phyloP scores from a whole-genome alignment of 2,329 filamentous ascomycete species.

The Fusarium torreyae region DNA sequence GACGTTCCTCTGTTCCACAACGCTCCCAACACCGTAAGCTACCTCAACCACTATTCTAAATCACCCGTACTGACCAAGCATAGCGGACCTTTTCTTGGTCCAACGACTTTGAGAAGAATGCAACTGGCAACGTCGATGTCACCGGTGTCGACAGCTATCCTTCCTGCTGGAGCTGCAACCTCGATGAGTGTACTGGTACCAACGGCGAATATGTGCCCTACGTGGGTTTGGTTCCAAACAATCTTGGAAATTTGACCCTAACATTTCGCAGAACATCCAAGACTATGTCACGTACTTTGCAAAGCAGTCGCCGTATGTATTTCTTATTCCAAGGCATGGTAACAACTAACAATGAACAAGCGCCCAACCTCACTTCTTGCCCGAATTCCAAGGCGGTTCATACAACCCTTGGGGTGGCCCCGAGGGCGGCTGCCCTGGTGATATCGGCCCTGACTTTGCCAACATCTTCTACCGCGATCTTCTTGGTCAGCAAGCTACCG shows the following conservation, averaged over 20 bases:
- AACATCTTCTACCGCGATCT: conserved; percentile 76
- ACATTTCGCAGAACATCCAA: conserved; percentile 24
- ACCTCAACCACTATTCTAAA: rapidly evolving
- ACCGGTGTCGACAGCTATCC: conserved; percentile 68
- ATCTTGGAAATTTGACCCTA: neutral
- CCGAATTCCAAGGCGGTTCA: conserved; percentile 50
- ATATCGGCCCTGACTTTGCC: conserved; percentile 72
- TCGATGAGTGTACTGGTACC: conserved; percentile 71
- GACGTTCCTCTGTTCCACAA: conserved; percentile 72
- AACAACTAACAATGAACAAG: neutral
- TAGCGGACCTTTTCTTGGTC: conserved; percentile 66
- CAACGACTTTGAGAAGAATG: conserved; percentile 68
- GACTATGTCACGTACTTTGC: conserved; percentile 54
- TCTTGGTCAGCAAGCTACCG: conserved; percentile 71
- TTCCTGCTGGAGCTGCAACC: conserved; percentile 75
- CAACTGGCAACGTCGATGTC: conserved; percentile 70
- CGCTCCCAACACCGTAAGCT: conserved; percentile 70
- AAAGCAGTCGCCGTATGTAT: conserved; percentile 40
- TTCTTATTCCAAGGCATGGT: rapidly evolving
- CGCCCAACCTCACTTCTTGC: conserved; percentile 46
- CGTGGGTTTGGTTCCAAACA: conserved; percentile 49
- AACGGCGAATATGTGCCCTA: conserved; percentile 73
- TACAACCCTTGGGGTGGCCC: conserved; percentile 76
- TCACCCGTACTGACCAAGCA: conserved; percentile 39
- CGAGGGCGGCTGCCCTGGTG: conserved; percentile 66